phyloP scores from a whole-genome alignment of 1,139 yeast genomes.

The Debaryomycetaceae sp. region DNA sequence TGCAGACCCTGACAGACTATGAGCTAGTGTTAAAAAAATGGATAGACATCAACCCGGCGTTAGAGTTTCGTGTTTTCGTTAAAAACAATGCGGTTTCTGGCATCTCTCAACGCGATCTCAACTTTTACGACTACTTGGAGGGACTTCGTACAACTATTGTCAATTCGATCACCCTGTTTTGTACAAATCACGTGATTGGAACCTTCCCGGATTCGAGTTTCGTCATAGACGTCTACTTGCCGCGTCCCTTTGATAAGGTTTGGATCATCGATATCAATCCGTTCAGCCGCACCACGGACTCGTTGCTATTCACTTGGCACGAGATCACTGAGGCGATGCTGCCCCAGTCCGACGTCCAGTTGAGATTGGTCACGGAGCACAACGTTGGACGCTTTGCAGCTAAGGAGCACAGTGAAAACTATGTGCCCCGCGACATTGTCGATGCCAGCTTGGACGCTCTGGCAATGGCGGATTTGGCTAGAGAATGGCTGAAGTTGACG shows the following conservation, averaged over 20 bases:
- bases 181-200: conserved; percentile 35
- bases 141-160: conserved; percentile 42
- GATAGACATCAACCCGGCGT: conserved; percentile 77
- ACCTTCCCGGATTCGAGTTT: conserved; percentile 53
- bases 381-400: conserved; percentile 70
- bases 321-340: conserved; percentile 45
- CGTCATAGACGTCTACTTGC: conserved; percentile 78
- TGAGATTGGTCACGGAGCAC: conserved; percentile 67
- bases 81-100: conserved; percentile 60
- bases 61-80: conserved; percentile 86
- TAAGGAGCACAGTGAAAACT: conserved; percentile 83
- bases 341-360: conserved; percentile 24
- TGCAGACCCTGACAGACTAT: conserved; percentile 18
- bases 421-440: conserved; percentile 86
- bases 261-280: conserved; percentile 84
- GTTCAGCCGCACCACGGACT: conserved; percentile 70
- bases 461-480: conserved; percentile 60
- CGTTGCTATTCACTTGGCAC: conserved; percentile 78
- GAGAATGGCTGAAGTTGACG: conserved; percentile 41
- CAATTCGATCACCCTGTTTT: conserved; percentile 51
- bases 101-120: conserved; percentile 79
- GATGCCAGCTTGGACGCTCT: conserved; percentile 71
- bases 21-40: conserved; percentile 80
- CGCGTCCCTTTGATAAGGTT: conserved; percentile 64
- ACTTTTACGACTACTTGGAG: conserved; percentile 68